These are phyloP conservation scores for Gaillardinia entomophila DNA, from an alignment of 805 yeast species.

Conservation along the genomic window DNA sequence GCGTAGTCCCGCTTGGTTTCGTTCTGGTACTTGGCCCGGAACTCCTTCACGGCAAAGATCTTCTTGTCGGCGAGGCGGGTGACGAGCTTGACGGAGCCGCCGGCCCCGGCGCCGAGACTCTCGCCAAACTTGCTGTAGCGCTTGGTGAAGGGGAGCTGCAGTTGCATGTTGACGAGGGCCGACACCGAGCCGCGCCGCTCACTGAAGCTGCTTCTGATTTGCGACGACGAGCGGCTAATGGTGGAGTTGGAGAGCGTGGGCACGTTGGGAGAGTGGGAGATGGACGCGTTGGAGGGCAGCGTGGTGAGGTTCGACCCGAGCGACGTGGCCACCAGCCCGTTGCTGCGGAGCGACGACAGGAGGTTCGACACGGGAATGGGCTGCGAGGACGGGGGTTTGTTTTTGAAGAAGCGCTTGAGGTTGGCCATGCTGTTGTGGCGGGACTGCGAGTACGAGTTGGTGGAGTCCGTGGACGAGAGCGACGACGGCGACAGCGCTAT, in stretches of 20 bases:
- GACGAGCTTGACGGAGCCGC: constrained; percentile 80
- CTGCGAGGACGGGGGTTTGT: constrained; percentile 18
- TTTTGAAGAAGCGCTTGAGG: constrained; percentile 65
- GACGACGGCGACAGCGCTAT: constrained; percentile 27
- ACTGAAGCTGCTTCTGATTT: constrained; percentile 22
- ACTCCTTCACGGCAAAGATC: constrained; percentile 89
- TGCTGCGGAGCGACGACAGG: constrained; percentile 17
- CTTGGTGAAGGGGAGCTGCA: constrained; percentile 56
- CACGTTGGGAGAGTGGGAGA: constrained; percentile 26
- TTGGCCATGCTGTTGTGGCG: constrained; percentile 79
- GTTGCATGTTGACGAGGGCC: constrained; percentile 18
- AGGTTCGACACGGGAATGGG: constrained; percentile 14
- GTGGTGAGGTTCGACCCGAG: constrained; percentile 12
- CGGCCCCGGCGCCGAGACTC: constrained; percentile 91
- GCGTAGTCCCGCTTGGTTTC: constrained; percentile 84
- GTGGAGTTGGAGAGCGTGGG: constrained; percentile 13
- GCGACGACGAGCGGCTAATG: constrained; percentile 23
- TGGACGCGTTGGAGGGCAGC: constrained; percentile 28
- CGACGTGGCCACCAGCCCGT: constrained; percentile 5
- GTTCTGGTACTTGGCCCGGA: constrained; percentile 65
- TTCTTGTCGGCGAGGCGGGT: constrained; percentile 59
- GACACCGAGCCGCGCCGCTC: constrained; percentile 35
- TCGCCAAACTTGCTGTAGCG: constrained; percentile 81
- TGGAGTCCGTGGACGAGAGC: constrained; percentile 32
- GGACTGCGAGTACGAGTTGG: constrained; percentile 19